phyloP scores from a whole-genome alignment of 345 rosid species.

The Gossypium longicalyx region DNA sequence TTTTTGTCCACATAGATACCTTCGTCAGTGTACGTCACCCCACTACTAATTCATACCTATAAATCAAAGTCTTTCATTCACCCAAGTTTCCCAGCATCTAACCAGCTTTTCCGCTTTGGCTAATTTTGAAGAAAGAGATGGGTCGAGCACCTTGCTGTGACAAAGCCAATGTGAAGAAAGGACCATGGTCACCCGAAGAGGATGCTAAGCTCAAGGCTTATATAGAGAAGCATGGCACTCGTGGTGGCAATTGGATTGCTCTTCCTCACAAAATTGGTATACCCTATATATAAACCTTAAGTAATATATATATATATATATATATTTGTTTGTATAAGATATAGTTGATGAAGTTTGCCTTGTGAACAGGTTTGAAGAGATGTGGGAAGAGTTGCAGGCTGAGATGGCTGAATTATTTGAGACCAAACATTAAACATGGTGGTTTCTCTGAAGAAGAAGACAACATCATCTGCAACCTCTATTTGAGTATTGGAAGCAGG shows the following conservation, averaged over 20 bases:
- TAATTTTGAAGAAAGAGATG: not conserved
- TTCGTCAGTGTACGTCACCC: constrained; percentile 19
- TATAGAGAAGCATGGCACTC: too few relatives aligned
- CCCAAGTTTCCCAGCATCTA: constrained; percentile 10
- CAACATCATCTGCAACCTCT: constrained; percentile 92
- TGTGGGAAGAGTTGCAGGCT: constrained; percentile 98
- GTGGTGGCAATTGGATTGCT: too few relatives aligned
- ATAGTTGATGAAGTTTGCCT: not conserved
- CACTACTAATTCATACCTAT: constrained; percentile 32
- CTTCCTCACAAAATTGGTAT: too few relatives aligned
- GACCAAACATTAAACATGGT: constrained; percentile 96
- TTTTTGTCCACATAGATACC: constrained; percentile 27
- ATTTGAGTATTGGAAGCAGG: constrained; percentile 99
- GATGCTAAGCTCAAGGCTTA: too few relatives aligned
- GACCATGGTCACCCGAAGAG: too few relatives aligned
- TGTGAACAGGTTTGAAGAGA: constrained; percentile 64
- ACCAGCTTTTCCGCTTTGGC: not conserved
- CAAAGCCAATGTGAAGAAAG: too few relatives aligned
- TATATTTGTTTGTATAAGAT: not conserved
- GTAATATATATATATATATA: too few relatives aligned
- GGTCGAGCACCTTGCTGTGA: too few relatives aligned
- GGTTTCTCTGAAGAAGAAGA: constrained; percentile 99
- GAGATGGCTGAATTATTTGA: constrained; percentile 92
- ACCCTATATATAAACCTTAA: too few relatives aligned
- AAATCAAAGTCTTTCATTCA: constrained; percentile 32